Percentiles rank a stretch among this genome's conserved stretches.
phyloP scores from a whole-genome alignment of 805 yeast genomes.

The Cyberlindnera xishuangbannaensis region DNA sequence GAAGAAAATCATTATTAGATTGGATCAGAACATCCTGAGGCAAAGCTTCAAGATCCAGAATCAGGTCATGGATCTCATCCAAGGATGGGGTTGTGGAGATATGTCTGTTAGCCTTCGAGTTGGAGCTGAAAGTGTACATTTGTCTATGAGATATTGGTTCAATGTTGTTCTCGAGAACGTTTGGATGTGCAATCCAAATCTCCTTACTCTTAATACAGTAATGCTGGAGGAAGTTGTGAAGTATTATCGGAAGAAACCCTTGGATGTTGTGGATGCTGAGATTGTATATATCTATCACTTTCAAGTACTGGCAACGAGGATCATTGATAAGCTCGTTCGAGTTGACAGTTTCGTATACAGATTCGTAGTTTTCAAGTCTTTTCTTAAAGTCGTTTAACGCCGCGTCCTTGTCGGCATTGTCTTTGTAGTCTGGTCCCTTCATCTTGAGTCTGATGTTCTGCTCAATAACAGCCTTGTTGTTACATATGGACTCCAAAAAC shows the following conservation, averaged over 20 bases:
- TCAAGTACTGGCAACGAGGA: slow-evolving; percentile 48
- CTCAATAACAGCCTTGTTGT: slow-evolving; percentile 23
- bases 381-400: slow-evolving; percentile 34
- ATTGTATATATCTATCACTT: slow-evolving; percentile 56
- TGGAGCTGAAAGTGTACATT: slow-evolving; percentile 1
- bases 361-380: slow-evolving; percentile 45
- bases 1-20: slow-evolving; percentile 17
- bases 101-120: not conserved
- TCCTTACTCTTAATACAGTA: slow-evolving; percentile 19
- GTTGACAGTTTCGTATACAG: slow-evolving; percentile 43
- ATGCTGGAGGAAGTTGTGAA: slow-evolving; percentile 16
- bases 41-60: slow-evolving; percentile 17
- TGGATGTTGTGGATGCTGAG: slow-evolving; percentile 49
- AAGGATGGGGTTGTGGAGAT: slow-evolving; percentile 5
- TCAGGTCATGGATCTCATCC: slow-evolving; percentile 21
- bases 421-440: slow-evolving; percentile 28
- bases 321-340: slow-evolving; percentile 36
- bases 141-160: slow-evolving; percentile 1
- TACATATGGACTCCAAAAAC: slow-evolving; percentile 34
- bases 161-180: slow-evolving; percentile 10
- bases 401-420: slow-evolving; percentile 12
- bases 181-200: slow-evolving; percentile 14
- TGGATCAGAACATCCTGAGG: slow-evolving; percentile 16
- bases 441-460: slow-evolving; percentile 28
- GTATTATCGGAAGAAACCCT: slow-evolving; percentile 24